Evolutionary conservation across 192 early-diverging fungal genomes (phyloP).

Genomic region (Backusella australiensis): DNA sequence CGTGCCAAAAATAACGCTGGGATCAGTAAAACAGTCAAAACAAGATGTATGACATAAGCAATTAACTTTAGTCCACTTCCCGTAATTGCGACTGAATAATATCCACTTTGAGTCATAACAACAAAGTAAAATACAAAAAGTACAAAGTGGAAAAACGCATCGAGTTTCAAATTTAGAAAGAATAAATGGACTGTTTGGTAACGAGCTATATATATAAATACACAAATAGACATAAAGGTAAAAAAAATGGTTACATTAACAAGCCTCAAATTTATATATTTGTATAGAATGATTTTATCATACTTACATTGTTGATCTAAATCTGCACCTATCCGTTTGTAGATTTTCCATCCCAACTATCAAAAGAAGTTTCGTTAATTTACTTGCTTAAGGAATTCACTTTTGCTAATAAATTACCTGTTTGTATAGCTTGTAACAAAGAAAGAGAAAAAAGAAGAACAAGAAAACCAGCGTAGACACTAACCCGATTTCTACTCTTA

Average conservation of each 20-base stretch:
- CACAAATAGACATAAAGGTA: not conserved
- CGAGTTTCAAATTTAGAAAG: constrained; percentile 23
- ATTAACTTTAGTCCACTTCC: constrained; percentile 3
- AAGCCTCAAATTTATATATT: not conserved
- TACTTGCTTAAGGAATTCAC: not conserved
- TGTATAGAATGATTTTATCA: not conserved
- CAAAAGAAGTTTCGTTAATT: not conserved
- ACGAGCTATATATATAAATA: not conserved
- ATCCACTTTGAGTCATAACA: constrained; percentile 17
- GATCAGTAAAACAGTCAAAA: constrained; percentile 14
- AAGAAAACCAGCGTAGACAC: not conserved
- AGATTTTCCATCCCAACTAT: constrained; percentile 23
- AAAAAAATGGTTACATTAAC: not conserved
- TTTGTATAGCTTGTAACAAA: not conserved
- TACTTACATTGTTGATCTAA: constrained; percentile 16
- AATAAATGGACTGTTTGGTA: constrained; percentile 16
- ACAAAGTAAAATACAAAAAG: constrained; percentile 20
- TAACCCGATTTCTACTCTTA: not conserved
- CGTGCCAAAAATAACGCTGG: constrained; percentile 16
- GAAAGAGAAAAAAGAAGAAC: not conserved
- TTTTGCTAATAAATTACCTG: not conserved
- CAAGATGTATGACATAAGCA: constrained; percentile 18
- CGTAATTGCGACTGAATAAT: not conserved
- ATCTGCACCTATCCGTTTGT: constrained; percentile 20
- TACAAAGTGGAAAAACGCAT: constrained; percentile 19